Conservation (phyloP, 352 stramenopile species). For the Phytopythium aichiense region DNA sequence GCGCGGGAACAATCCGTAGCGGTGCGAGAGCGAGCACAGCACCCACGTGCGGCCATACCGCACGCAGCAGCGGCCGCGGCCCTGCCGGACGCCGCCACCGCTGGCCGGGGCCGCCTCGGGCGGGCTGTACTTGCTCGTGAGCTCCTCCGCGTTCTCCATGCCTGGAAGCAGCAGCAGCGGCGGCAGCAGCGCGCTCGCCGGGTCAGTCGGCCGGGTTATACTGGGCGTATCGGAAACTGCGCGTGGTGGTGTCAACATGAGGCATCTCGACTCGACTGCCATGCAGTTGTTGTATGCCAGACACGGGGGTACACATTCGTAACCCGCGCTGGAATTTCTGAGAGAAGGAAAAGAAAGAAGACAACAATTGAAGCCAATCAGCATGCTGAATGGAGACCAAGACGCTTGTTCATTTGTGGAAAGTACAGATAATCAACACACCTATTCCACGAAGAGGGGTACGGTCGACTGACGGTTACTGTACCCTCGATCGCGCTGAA, state of each 20-base stretch:
- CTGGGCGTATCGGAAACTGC: background rate
- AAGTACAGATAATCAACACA: too few relatives aligned
- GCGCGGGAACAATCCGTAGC: constrained; percentile 53
- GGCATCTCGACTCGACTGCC: too few relatives aligned
- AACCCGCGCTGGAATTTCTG: background rate
- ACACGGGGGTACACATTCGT: background rate
- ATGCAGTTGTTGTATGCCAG: too few relatives aligned
- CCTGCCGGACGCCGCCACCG: constrained; percentile 5
- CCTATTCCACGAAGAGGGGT: too few relatives aligned
- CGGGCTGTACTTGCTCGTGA: constrained; percentile 19
- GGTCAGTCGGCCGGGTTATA: background rate
- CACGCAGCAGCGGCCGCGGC: constrained; percentile 27
- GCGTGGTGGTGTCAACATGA: too few relatives aligned
- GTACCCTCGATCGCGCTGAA: background rate
- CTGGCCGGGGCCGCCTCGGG: background rate
- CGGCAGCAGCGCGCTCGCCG: constrained; percentile 1
- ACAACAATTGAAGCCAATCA: background rate
- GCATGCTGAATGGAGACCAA: too few relatives aligned
- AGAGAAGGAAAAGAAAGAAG: background rate
- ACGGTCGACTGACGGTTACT: too few relatives aligned
- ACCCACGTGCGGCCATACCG: constrained; percentile 58
- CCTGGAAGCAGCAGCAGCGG: background rate
- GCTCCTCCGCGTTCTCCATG: constrained; percentile 12
- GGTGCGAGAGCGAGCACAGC: constrained; percentile 40
- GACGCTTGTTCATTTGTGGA: too few relatives aligned